Evolutionary conservation across 2,329 filamentous ascomycete species (phyloP), one percentile per base, ranked within the genome.

Genomic region (Tolypocladium tundrense): DNA sequence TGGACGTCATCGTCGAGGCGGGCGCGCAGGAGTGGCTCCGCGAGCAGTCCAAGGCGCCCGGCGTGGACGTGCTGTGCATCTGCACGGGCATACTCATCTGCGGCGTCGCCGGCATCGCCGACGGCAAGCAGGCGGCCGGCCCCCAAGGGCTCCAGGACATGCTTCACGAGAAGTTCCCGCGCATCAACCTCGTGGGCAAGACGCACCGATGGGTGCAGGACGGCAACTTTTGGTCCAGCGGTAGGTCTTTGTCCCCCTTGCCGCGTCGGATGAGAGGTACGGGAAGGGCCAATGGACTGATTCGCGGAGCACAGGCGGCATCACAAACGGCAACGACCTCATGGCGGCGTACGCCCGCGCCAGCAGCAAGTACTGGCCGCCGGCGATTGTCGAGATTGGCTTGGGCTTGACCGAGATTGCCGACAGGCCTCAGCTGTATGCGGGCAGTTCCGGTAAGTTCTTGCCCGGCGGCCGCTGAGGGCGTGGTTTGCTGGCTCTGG

Each of bases 291-390:
- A 11, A 24, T 24, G 42, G 42, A 9, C 51, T 52, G 16, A 37
- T 31, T 10, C 27, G 41, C 35, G 13, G 35, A 16, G 14, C n/a
- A 13, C 14, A 80, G 78, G 78, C n/a, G 79, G 78, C 55, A 69
- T 83, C 56, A 83, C 80, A 14, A 82, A 82, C 60, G 79, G 79
- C 39, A 82, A 82, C 62, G 81, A 83, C 58, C 71, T 83, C 56
- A 75, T 82, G 51, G 76, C 77, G 21, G 79, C 79, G 2, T 83
- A 82, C 64, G 74, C 75, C 10, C 73, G 77, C 41, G 68, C 72
- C 7, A 71, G 70, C 7, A 71, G 70, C 50, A 70, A 72, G 57
- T 73, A 73, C 57, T 79, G 80, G 63, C 72, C 77, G 0, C 62
- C 60, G 5, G 66, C 75, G 0, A 60, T 80, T 19, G 77, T 71